Base-by-base conservation (phyloP, 768 basidiomycete genomes). In the Boletales sp. region DNA sequence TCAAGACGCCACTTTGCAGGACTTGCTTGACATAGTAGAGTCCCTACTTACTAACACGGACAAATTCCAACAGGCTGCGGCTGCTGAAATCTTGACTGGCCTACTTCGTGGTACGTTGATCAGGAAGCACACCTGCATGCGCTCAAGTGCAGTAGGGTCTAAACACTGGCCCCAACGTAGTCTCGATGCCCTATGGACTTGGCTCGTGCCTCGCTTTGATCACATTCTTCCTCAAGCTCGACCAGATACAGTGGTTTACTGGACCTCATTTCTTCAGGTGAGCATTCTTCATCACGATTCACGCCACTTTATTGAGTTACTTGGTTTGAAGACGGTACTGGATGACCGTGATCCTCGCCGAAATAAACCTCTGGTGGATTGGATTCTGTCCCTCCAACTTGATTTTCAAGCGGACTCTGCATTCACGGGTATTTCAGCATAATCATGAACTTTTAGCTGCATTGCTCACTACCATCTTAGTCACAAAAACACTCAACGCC, bases 321-420 rank as follows among this genome's bases (percentile, higher is more conserved):
- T 19, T 34, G 14, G 48, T 48, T 18, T 45, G 25, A 59, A 82
- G 81, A 68, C 73, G 57, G 72, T 76, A 58, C 65, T 94, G 25
- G 73, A 74, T 50, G 79, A 84, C 48, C 79, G 87, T 21, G 93
- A 96, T 70, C 90, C 90, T 36, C 84, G 93, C 19, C 80, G 93
- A 18, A 83, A 80, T 55, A 70, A 81, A 51, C 78, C 81, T 11
- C 62, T 96, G 35, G 74, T 93, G 17, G 78, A 88, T 54, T 94
- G 89, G 82, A 81, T 93, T 49, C 61, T 87, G 31, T 72, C 79
- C 17, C 74, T 92, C 3, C 85, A 87, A 2, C 71, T 92, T 5
- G 93, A 96, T 56, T 90, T 94, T 65, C 78, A 80, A 33, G 81
- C 84, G 41, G 88, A 90, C 56, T 95, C 91, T 28, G 89, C 90